These are phyloP conservation scores for Cladobotryum protrusum DNA, from an alignment of 2,329 filamentous ascomycete species.

Conservation along the genomic window DNA sequence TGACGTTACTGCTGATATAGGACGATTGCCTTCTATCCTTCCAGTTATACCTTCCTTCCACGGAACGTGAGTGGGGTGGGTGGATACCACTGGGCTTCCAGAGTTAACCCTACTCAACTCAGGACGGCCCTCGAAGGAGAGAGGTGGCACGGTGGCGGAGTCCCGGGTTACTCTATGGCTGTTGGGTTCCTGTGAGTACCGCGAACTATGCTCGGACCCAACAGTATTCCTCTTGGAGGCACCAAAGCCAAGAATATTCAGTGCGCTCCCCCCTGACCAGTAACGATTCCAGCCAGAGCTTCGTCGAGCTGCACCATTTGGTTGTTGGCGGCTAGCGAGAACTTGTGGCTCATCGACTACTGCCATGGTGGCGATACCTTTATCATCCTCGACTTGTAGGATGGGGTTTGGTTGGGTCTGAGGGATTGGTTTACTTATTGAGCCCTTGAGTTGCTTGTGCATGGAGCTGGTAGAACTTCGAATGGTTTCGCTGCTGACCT, in stretches of 20 bases:
- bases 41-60: conserved; percentile 54
- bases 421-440: conserved; percentile 55
- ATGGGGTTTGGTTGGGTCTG: conserved; percentile 32
- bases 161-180: conserved; percentile 49
- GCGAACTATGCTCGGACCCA: conserved; percentile 50
- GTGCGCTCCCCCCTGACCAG: conserved; percentile 66
- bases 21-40: conserved; percentile 48
- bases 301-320: conserved; percentile 43
- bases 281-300: conserved; percentile 74
- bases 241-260: conserved; percentile 59
- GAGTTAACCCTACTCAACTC: conserved; percentile 61
- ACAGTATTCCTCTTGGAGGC: conserved; percentile 43
- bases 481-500: conserved; percentile 49
- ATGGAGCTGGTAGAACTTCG: conserved; percentile 47
- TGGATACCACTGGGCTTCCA: conserved; percentile 62
- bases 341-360: conserved; percentile 30
- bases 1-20: conserved; percentile 43
- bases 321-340: conserved; percentile 26
- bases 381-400: conserved; percentile 34
- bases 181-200: conserved; percentile 39
- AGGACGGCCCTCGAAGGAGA: conserved; percentile 58
- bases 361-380: conserved; percentile 35
- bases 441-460: conserved; percentile 57
- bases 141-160: conserved; percentile 64
- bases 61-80: conserved; percentile 46